Evolutionary conservation across 768 basidiomycete genomes (phyloP).

Genomic region (Amanita muscaria): DNA sequence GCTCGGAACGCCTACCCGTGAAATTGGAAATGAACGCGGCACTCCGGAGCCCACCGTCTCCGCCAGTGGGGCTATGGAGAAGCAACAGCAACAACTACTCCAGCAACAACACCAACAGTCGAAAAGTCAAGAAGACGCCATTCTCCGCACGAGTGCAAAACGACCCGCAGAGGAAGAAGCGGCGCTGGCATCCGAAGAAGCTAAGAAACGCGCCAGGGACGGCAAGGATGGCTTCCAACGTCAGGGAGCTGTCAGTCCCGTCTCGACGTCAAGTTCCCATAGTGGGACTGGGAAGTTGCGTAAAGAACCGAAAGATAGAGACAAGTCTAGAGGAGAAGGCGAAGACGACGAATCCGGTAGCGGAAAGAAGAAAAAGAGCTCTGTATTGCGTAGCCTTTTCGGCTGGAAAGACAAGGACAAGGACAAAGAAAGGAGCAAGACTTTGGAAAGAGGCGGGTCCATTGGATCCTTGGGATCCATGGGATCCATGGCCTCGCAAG

Average conservation of each 20-base stretch:
- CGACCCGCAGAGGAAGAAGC: conserved; percentile 47
- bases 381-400: conserved; percentile 73
- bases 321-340: conserved; percentile 25
- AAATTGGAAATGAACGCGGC: too few relatives aligned
- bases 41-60: too few relatives aligned
- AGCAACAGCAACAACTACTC: conserved; percentile 10
- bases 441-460: conserved; percentile 8
- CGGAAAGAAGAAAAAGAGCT: conserved; percentile 59
- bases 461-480: conserved; percentile 36
- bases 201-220: conserved; percentile 27
- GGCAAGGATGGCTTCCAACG: conserved; percentile 25
- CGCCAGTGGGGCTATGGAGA: conserved; percentile 30
- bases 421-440: conserved; percentile 48
- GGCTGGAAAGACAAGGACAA: conserved; percentile 69
- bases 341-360: conserved; percentile 16
- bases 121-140: conserved; percentile 29
- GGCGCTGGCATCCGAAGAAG: conserved; percentile 29
- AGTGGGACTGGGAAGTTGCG: conserved; percentile 29
- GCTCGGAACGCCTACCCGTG: conserved; percentile 71
- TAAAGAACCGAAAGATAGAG: conserved; percentile 28
- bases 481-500: conserved; percentile 31
- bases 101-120: too few relatives aligned
- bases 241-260: neutral
- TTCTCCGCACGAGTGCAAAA: conserved; percentile 12
- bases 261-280: conserved; percentile 8